Conservation (phyloP, 2,329 filamentous ascomycete species). For the Pseudopyricularia javanii region DNA sequence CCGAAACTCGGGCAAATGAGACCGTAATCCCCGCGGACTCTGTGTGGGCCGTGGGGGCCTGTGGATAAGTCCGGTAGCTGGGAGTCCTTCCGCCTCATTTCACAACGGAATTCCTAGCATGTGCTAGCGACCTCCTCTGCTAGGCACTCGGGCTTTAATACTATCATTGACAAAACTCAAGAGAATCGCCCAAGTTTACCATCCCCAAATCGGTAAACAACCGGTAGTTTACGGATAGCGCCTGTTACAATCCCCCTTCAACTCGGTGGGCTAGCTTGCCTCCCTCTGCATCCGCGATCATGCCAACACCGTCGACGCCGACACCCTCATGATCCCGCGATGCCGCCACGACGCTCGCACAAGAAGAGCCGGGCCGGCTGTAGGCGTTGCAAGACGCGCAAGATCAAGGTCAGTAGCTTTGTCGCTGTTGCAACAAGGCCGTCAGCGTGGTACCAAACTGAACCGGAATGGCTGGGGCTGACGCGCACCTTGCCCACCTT, state of each 20-base stretch:
- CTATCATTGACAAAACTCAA: too few species aligned
- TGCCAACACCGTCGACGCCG: slow-evolving; percentile 5
- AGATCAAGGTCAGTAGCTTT: slow-evolving; percentile 48
- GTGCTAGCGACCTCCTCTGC: too few species aligned
- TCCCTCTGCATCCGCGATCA: slow-evolving; percentile 3
- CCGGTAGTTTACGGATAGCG: not conserved
- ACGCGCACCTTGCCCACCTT: not conserved
- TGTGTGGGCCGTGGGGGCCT: too few species aligned
- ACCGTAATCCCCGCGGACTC: too few species aligned
- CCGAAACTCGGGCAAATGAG: too few species aligned
- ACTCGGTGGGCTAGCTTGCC: not conserved
- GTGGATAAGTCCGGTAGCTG: too few species aligned
- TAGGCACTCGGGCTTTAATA: too few species aligned
- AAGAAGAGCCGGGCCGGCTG: slow-evolving; percentile 60
- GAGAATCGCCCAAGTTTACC: too few species aligned
- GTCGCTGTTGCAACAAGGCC: not conserved
- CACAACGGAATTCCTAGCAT: too few species aligned
- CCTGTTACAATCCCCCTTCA: not conserved
- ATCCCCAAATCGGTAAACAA: too few species aligned
- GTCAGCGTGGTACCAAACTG: not conserved
- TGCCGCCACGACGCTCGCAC: slow-evolving; percentile 55
- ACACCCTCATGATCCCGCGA: slow-evolving; percentile 16
- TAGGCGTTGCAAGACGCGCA: slow-evolving; percentile 51
- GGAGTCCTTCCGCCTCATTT: too few species aligned
- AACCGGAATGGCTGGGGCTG: not conserved